Evolutionary conservation across 2,329 filamentous ascomycete genomes (phyloP).

Genomic region (Penicillium sp.): DNA sequence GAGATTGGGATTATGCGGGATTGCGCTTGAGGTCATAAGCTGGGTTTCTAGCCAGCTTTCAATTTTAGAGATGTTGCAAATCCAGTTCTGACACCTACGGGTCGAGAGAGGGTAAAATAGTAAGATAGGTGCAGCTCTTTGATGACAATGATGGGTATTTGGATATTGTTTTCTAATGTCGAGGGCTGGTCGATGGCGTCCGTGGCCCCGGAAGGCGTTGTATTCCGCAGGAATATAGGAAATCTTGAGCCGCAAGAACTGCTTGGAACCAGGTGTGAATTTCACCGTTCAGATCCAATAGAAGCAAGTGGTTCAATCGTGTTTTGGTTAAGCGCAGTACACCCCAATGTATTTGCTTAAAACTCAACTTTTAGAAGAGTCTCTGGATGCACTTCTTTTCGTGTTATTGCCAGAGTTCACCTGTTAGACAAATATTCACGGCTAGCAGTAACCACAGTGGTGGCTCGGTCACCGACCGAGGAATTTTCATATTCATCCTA

Average conservation of each 20-base stretch:
- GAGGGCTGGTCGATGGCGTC: neutral
- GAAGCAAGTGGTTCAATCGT: neutral
- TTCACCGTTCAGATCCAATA: neutral
- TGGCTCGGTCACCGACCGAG: neutral
- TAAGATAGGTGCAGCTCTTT: neutral
- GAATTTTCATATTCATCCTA: neutral
- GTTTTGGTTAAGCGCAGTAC: neutral
- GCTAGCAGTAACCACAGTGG: neutral
- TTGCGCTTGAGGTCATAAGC: slow-evolving; percentile 15
- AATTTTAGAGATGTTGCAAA: neutral
- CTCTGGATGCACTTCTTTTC: neutral
- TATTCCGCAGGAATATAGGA: neutral
- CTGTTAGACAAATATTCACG: neutral
- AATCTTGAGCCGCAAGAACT: neutral
- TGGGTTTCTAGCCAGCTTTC: neutral
- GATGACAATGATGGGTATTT: neutral
- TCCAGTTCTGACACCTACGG: neutral
- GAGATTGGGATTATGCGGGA: slow-evolving; percentile 29
- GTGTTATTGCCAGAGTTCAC: neutral
- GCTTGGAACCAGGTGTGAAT: neutral
- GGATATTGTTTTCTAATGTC: neutral
- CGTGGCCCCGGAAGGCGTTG: neutral
- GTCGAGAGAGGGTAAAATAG: neutral
- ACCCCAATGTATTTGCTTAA: neutral
- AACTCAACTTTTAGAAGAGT: neutral